Percentiles rank a stretch among this genome's conserved stretches.
Conservation (phyloP, 164 flowering plant species). For the Chimonanthus praecox region DNA sequence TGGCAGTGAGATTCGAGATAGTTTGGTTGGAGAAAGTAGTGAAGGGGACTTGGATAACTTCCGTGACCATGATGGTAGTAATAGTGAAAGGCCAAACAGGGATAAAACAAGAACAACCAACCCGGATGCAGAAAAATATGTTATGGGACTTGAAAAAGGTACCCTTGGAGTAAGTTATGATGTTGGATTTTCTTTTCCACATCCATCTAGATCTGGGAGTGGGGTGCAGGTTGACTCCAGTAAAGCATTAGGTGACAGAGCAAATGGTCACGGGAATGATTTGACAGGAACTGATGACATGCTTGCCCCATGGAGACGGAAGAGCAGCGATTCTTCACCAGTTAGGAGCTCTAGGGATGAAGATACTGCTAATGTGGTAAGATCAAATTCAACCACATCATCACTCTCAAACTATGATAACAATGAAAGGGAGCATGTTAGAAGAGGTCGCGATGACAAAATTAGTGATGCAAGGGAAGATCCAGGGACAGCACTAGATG, state of each 20-base stretch:
- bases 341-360: constrained; percentile 59
- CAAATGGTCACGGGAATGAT: constrained; percentile 36
- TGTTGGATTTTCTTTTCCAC: constrained; percentile 76
- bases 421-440: constrained; percentile 38
- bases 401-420: constrained; percentile 56
- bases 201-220: constrained; percentile 49
- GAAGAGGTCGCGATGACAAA: constrained; percentile 48
- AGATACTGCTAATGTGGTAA: constrained; percentile 35
- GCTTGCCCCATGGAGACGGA: constrained; percentile 69
- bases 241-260: constrained; percentile 46
- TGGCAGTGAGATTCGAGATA: constrained; percentile 83
- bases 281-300: constrained; percentile 44
- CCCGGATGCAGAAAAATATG: constrained; percentile 33
- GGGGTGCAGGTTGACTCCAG: constrained; percentile 36
- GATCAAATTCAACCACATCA: constrained; percentile 65
- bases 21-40: constrained; percentile 79
- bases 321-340: constrained; percentile 73
- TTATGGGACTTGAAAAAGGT: constrained; percentile 38
- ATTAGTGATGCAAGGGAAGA: constrained; percentile 49
- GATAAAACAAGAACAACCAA: constrained; percentile 33
- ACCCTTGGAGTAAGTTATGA: constrained; percentile 26
- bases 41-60: constrained; percentile 83
- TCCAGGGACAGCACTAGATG: constrained; percentile 63
- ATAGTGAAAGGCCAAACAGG: constrained; percentile 35
- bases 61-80: constrained; percentile 53